These are phyloP conservation scores for Saxophila tyrrhenica DNA, from an alignment of 495 filamentous ascomycete species.

Conservation along the genomic window DNA sequence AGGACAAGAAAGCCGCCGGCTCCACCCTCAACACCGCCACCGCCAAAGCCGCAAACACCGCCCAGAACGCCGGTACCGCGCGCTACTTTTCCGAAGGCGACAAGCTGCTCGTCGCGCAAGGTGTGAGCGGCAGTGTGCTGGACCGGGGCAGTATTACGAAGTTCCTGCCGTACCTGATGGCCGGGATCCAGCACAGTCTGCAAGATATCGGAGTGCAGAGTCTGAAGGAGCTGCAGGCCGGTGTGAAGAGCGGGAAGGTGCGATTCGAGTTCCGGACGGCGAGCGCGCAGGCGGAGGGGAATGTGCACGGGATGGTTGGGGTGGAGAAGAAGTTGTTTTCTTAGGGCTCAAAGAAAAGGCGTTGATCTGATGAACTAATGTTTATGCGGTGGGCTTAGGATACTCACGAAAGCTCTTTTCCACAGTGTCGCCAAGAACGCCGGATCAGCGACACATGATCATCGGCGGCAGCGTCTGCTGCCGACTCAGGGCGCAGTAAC, in stretches of 20 bases:
- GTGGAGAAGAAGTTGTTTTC: conserved; percentile 87
- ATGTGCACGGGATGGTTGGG: conserved; percentile 89
- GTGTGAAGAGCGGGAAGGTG: conserved; percentile 63
- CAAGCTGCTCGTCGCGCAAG: conserved; percentile 87
- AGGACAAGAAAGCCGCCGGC: conserved; percentile 81
- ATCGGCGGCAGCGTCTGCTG: too few species aligned
- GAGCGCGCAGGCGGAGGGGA: conserved; percentile 89
- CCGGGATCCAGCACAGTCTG: conserved; percentile 64
- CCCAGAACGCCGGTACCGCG: conserved; percentile 89
- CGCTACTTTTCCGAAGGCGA: conserved; percentile 98
- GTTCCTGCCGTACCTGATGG: conserved; percentile 89
- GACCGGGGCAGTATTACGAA: conserved; percentile 66
- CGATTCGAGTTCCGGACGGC: conserved; percentile 89
- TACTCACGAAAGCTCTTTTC: too few species aligned
- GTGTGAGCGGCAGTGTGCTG: conserved; percentile 67
- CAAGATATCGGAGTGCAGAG: conserved; percentile 35
- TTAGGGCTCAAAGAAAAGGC: too few species aligned
- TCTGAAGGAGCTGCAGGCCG: conserved; percentile 61
- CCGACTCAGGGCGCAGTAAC: too few species aligned
- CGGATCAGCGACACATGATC: too few species aligned
- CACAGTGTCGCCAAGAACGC: too few species aligned
- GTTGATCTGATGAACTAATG: background rate
- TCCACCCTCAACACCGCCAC: conserved; percentile 41
- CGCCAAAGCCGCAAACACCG: conserved; percentile 42
- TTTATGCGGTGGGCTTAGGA: too few species aligned